phyloP scores from a whole-genome alignment of 2,329 filamentous ascomycete genomes.

The Dactylellina sp. region DNA sequence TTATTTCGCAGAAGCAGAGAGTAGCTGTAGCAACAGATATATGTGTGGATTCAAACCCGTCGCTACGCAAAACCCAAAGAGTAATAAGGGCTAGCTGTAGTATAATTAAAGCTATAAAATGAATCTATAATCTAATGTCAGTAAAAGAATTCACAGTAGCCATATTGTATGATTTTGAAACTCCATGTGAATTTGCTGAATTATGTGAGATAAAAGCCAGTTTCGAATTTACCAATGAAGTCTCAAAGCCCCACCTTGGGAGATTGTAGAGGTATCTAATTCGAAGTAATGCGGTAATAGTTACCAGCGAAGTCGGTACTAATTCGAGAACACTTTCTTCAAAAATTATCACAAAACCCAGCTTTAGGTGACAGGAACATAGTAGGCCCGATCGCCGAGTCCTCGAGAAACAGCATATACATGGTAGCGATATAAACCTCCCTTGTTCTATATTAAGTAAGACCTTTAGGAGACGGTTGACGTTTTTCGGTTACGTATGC shows the following conservation, averaged over 20 bases:
- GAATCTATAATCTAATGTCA: no score
- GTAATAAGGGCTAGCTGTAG: slow-evolving; percentile 10
- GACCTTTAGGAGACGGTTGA: no score
- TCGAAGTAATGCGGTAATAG: not conserved
- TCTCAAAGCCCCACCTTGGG: not conserved
- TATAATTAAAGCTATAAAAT: slow-evolving; percentile 6
- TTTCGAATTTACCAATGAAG: slow-evolving; percentile 4
- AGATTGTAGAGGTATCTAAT: not conserved
- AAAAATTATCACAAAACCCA: slow-evolving; percentile 2
- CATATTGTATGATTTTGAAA: no score
- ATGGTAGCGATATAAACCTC: no score
- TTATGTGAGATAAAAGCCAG: not conserved
- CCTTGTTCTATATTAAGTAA: not conserved
- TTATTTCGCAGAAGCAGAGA: slow-evolving; percentile 1
- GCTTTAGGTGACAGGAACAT: not conserved
- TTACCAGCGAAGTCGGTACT: not conserved
- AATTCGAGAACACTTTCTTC: slow-evolving; percentile 5
- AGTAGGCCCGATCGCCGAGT: not conserved
- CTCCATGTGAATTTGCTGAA: no score
- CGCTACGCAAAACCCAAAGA: not conserved
- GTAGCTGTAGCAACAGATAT: not conserved
- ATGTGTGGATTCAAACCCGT: not conserved
- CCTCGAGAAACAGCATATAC: slow-evolving; percentile 4
- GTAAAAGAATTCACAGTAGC: no score
- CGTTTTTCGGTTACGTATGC: no score